Base-by-base conservation (phyloP, 1,284 basidiomycete genomes). In the Naganishia cerealis region DNA sequence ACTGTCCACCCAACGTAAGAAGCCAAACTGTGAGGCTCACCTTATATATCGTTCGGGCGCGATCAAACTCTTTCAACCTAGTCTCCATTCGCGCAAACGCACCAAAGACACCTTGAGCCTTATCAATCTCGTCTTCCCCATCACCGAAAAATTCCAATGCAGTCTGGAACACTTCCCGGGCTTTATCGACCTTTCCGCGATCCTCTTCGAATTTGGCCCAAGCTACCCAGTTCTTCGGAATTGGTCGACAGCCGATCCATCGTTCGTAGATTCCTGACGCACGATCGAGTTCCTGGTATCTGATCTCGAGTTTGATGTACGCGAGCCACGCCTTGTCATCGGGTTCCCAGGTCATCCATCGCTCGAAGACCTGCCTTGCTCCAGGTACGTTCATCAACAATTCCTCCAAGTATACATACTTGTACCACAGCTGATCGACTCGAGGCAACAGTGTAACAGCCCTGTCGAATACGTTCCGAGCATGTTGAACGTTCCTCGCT, bases 281-380 rank as follows among this genome's bases (percentile, higher is more conserved):
- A 13, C 94, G 85, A 74, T 98, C 95, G 46, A 88, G 81, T 81
- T 99, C 96, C 72, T 89, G 84, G 79, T 99, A 99, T 57, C 95
- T 86, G 76, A 91, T 87, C 82, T 99, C 96, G 78, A 99, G 84
- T 83, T 97, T 95, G 84, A 99, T 92, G 81, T 96, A 99, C 13
- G 92, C 92, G 77, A 93, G 90, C 96, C 95, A 99, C 7, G 95
- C 94, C 83, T 97, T 98, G 86, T 99, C 96, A 76, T 98, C 93
- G 0, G 96, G 96, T 79, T 99, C 94, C 96, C 96, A 99, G 72
- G 90, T 86, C 93, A 99, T 96, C 95, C 95, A 99, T 57, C 95
- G 86, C 81, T 99, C 96, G 75, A 99, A 99, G 67, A 99, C 91
- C 78, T 98, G 94, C 12, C 95, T 88, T 0, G 94, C 94, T 38